Percentiles rank a stretch among this genome's conserved stretches.
These are phyloP conservation scores for Hirsutella rhossiliensis DNA, from an alignment of 2,329 filamentous ascomycete genomes.

Conservation along the genomic window DNA sequence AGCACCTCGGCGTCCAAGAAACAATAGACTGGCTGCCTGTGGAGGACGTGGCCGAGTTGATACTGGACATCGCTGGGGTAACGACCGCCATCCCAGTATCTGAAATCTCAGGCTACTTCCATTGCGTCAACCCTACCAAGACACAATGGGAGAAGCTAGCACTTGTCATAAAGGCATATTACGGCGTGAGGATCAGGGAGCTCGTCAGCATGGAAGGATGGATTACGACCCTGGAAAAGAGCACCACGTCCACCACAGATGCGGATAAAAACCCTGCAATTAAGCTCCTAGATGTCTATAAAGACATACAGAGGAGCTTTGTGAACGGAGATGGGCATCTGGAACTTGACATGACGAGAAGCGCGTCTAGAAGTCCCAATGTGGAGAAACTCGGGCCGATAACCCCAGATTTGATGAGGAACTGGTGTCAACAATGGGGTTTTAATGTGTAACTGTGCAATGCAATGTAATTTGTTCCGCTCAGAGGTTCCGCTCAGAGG, in stretches of 20 bases:
- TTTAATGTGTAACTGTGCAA: too few species aligned
- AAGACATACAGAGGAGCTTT: conserved; percentile 6
- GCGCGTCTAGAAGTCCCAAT: background rate
- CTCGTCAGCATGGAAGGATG: conserved; percentile 31
- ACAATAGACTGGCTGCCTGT: conserved; percentile 43
- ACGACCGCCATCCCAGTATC: conserved; percentile 6
- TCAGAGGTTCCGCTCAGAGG: too few species aligned
- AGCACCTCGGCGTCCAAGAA: conserved; percentile 27
- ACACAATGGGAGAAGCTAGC: conserved; percentile 28
- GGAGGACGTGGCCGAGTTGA: conserved; percentile 30
- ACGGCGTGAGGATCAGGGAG: conserved; percentile 23
- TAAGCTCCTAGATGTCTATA: conserved; percentile 40
- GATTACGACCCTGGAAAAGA: conserved; percentile 30
- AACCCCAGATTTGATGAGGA: background rate
- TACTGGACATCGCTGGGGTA: conserved; percentile 32
- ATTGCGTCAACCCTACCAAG: conserved; percentile 33
- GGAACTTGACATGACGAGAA: background rate
- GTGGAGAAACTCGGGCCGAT: background rate
- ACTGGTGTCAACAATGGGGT: conserved; percentile 2
- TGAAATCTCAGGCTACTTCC: conserved; percentile 28
- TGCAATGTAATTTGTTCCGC: too few species aligned
- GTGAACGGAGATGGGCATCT: background rate
- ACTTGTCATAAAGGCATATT: conserved; percentile 26
- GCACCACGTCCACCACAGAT: conserved; percentile 17
- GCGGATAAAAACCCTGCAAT: conserved; percentile 33